Evolutionary conservation across 257 asterid genomes (phyloP).

Genomic region (Knoxia roxburghii): DNA sequence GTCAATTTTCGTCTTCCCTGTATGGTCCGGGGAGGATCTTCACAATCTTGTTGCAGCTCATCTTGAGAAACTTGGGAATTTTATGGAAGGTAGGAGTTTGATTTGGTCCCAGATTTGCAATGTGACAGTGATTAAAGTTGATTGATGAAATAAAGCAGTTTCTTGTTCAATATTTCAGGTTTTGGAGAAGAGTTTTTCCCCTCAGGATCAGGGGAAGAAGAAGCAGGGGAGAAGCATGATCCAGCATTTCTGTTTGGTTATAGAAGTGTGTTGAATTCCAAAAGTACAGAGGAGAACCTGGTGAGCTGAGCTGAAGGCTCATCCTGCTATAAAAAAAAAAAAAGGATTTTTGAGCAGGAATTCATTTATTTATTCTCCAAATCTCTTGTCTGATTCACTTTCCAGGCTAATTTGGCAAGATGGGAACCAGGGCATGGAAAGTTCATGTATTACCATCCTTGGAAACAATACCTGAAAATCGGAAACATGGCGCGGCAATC

Average conservation of each 20-base stretch:
- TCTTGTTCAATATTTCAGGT: slow-evolving; percentile 25
- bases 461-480: slow-evolving; percentile 70
- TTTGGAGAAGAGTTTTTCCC: slow-evolving; percentile 42
- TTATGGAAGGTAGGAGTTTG: slow-evolving; percentile 44
- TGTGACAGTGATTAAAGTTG: too few species aligned
- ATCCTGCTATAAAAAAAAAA: background rate
- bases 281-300: slow-evolving; percentile 56
- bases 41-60: slow-evolving; percentile 51
- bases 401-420: slow-evolving; percentile 69
- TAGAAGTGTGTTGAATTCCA: slow-evolving; percentile 53
- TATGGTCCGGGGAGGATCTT: slow-evolving; percentile 83
- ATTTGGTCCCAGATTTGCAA: background rate
- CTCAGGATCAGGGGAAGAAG: slow-evolving; percentile 19
- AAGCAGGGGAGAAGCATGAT: slow-evolving; percentile 14
- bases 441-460: slow-evolving; percentile 71
- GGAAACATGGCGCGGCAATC: slow-evolving; percentile 59
- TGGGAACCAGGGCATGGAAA: slow-evolving; percentile 87
- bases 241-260: slow-evolving; percentile 26
- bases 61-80: slow-evolving; percentile 47
- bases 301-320: slow-evolving; percentile 34
- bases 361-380: too few species aligned
- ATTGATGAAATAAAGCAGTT: too few species aligned
- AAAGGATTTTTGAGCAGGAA: background rate
- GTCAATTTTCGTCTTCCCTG: slow-evolving; percentile 55
- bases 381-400: background rate